Evolutionary conservation across 2,329 filamentous ascomycete genomes (phyloP).

Genomic region (Paecilomyces sp.): DNA sequence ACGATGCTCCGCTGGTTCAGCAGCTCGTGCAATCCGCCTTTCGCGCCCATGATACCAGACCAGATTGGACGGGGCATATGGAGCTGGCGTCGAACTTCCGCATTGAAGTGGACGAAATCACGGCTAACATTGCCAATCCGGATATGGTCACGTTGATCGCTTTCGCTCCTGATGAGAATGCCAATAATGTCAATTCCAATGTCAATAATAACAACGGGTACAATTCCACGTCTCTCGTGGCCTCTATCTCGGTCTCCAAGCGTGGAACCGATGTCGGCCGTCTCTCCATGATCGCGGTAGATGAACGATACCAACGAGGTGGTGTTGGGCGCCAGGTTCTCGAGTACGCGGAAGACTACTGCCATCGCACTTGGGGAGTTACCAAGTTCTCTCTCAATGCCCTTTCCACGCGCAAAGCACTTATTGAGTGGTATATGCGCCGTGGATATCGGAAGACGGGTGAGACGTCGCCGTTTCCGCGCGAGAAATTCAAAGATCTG

Average conservation of each 20-base stretch:
- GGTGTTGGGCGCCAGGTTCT: slow-evolving; percentile 19
- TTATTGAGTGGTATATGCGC: slow-evolving; percentile 23
- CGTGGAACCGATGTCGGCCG: slow-evolving; percentile 9
- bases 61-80: slow-evolving; percentile 29
- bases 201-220: neutral
- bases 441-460: slow-evolving; percentile 19
- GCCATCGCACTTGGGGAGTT: slow-evolving; percentile 12
- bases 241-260: slow-evolving; percentile 13
- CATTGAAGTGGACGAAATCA: slow-evolving; percentile 14
- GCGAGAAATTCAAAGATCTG: slow-evolving; percentile 10
- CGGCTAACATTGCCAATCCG: slow-evolving; percentile 17
- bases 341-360: slow-evolving; percentile 21
- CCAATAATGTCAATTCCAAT: too few relatives aligned
- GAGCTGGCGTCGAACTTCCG: slow-evolving; percentile 18
- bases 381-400: slow-evolving; percentile 16
- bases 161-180: neutral
- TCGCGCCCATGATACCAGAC: slow-evolving; percentile 30
- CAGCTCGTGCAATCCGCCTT: slow-evolving; percentile 35
- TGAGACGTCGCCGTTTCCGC: slow-evolving; percentile 13
- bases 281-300: slow-evolving; percentile 18
- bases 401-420: slow-evolving; percentile 17
- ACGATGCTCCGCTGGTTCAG: slow-evolving; percentile 31
- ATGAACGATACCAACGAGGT: slow-evolving; percentile 12
- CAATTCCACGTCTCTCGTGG: slow-evolving; percentile 6
- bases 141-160: slow-evolving; percentile 21